Conservation (phyloP, 1,139 yeast species). For the Kodamaea sp. region DNA sequence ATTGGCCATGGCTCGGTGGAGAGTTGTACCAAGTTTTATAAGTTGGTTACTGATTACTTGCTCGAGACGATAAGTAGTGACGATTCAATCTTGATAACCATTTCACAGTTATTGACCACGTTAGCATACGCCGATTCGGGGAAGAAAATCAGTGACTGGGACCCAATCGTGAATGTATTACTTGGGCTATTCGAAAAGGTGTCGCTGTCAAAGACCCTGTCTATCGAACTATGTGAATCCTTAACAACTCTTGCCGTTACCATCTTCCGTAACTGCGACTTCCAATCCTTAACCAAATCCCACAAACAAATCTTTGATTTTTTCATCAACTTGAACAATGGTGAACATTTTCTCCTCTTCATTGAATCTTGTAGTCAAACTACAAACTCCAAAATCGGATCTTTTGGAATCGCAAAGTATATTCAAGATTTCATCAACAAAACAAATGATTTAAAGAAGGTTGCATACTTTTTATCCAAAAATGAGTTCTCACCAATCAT, state of each 20-base stretch:
- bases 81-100: constrained; percentile 12
- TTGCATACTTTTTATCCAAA: constrained; percentile 43
- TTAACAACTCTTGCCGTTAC: constrained; percentile 43
- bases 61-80: constrained; percentile 11
- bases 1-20: constrained; percentile 60
- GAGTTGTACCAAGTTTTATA: constrained; percentile 47
- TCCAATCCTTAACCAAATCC: constrained; percentile 44
- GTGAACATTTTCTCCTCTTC: constrained; percentile 46
- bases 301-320: constrained; percentile 44
- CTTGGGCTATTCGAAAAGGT: constrained; percentile 12
- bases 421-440: constrained; percentile 50
- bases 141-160: constrained; percentile 51
- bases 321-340: constrained; percentile 27
- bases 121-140: constrained; percentile 69
- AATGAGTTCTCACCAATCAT: constrained; percentile 13
- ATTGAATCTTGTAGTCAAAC: constrained; percentile 43
- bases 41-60: constrained; percentile 28
- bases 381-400: constrained; percentile 42
- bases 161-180: constrained; percentile 3
- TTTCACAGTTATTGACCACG: constrained; percentile 35
- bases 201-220: background rate
- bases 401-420: constrained; percentile 43
- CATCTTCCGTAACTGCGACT: constrained; percentile 57
- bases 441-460: constrained; percentile 31
- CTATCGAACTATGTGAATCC: constrained; percentile 19